Evolutionary conservation across 2,329 filamentous ascomycete species (phyloP).

Genomic region (Lasiodiplodia sp.): DNA sequence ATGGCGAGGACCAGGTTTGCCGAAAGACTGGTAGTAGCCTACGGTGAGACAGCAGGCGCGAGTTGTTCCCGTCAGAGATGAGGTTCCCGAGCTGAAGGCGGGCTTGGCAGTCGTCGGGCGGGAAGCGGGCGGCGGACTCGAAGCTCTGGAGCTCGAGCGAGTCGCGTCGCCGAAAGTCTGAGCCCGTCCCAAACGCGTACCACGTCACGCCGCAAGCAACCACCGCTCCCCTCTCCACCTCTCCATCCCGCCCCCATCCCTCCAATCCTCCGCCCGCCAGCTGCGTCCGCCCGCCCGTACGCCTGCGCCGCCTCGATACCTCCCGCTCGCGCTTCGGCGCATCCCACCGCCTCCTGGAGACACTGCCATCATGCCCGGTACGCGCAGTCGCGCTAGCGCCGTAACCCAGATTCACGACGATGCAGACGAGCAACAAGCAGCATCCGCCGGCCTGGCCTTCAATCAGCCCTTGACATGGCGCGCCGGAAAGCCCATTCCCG

Average conservation of each 20-base stretch:
- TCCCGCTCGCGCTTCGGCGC: slow-evolving; percentile 26
- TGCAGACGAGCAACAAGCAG: slow-evolving; percentile 19
- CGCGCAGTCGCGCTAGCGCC: slow-evolving; percentile 49
- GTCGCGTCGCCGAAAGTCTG: slow-evolving; percentile 29
- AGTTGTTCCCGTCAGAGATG: not conserved
- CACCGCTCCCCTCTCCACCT: slow-evolving; percentile 9
- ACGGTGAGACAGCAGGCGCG: not conserved
- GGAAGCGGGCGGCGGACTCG: not conserved
- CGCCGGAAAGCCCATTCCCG: slow-evolving; percentile 86
- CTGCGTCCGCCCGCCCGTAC: not conserved
- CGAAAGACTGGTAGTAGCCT: not conserved
- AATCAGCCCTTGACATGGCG: slow-evolving; percentile 89
- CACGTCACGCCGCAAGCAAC: slow-evolving; percentile 25
- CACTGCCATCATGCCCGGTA: slow-evolving; percentile 32
- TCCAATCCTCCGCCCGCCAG: slow-evolving; percentile 1
- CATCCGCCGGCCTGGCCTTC: slow-evolving; percentile 68
- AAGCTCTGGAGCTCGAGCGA: slow-evolving; percentile 24
- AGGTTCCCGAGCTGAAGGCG: not conserved
- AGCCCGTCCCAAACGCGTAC: slow-evolving; percentile 29
- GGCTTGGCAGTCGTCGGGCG: slow-evolving; percentile 20
- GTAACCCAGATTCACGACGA: slow-evolving; percentile 40
- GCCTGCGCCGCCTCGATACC: not conserved
- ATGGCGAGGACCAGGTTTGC: not conserved
- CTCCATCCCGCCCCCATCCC: slow-evolving; percentile 13
- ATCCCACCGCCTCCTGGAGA: slow-evolving; percentile 25